phyloP scores from a whole-genome alignment of 1,139 yeast species.

The Zygosaccharomyces sapae region DNA sequence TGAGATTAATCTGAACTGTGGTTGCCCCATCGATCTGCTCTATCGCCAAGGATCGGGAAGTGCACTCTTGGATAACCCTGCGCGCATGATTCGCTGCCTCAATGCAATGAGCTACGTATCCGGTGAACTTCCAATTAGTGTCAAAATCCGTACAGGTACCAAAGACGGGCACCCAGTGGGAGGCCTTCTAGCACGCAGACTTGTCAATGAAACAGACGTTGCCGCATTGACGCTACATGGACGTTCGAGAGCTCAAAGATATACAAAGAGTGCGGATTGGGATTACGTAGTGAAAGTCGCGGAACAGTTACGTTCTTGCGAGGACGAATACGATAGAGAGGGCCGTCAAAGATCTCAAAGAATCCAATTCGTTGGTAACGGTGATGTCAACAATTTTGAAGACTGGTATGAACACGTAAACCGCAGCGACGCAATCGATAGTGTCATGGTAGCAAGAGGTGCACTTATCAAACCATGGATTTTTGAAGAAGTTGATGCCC shows the following conservation, averaged over 20 bases:
- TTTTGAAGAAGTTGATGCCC: conserved; percentile 87
- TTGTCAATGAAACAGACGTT: conserved; percentile 72
- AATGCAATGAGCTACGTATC: conserved; percentile 87
- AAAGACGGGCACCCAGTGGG: conserved; percentile 84
- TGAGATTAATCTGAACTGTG: conserved; percentile 91
- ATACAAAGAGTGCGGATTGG: conserved; percentile 92
- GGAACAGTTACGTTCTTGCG: conserved; percentile 54
- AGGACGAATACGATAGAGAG: conserved; percentile 46
- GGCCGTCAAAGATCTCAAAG: conserved; percentile 40
- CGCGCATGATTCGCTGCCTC: conserved; percentile 69
- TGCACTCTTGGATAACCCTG: conserved; percentile 86
- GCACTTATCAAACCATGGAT: conserved; percentile 99
- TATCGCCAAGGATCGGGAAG: conserved; percentile 95
- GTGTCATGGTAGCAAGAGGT: conserved; percentile 97
- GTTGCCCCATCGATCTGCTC: conserved; percentile 93
- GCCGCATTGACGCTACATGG: conserved; percentile 95
- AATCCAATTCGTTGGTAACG: conserved; percentile 79
- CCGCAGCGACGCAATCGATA: conserved; percentile 61
- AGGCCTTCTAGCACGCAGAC: conserved; percentile 59
- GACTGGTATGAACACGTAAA: conserved; percentile 84
- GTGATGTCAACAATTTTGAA: conserved; percentile 80
- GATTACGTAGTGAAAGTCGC: conserved; percentile 77
- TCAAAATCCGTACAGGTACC: conserved; percentile 89
- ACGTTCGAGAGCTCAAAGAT: conserved; percentile 91
- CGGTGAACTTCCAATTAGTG: conserved; percentile 89